Evolutionary conservation across 2,329 filamentous ascomycete species (phyloP).

Genomic region (Botryotinia globosa): DNA sequence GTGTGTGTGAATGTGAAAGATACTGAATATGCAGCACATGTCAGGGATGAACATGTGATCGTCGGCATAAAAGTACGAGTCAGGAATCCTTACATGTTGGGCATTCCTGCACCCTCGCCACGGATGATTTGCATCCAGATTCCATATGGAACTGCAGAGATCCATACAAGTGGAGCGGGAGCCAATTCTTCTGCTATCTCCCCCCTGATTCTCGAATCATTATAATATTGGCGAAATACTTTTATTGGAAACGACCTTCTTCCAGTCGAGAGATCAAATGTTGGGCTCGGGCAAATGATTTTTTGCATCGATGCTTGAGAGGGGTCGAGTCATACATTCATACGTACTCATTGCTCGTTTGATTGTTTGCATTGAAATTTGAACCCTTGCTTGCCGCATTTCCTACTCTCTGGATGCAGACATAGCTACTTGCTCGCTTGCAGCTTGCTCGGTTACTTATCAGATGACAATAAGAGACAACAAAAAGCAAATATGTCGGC

Average conservation of each 20-base stretch:
- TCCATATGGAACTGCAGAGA: not conserved
- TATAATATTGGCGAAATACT: conserved; percentile 3
- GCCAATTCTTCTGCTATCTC: not conserved
- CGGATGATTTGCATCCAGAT: conserved; percentile 12
- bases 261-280: not conserved
- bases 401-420: not conserved
- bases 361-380: not conserved
- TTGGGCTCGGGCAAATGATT: not conserved
- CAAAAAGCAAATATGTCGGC: conserved; percentile 1
- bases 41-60: conserved; percentile 14
- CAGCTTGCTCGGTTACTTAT: not conserved
- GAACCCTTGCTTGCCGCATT: not conserved
- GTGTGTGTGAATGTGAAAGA: not conserved
- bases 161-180: conserved; percentile 5
- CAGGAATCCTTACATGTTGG: conserved; percentile 15
- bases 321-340: conserved; percentile 3
- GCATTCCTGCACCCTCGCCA: conserved; percentile 6
- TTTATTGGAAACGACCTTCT: not conserved
- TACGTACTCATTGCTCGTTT: conserved; percentile 10
- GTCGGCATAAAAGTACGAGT: conserved; percentile 9
- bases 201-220: conserved; percentile 6
- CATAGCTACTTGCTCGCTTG: not conserved
- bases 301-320: not conserved
- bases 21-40: not conserved
- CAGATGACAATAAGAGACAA: not conserved